phyloP scores from a whole-genome alignment of 139 green algal genomes.

The Dunaliella primolecta region DNA sequence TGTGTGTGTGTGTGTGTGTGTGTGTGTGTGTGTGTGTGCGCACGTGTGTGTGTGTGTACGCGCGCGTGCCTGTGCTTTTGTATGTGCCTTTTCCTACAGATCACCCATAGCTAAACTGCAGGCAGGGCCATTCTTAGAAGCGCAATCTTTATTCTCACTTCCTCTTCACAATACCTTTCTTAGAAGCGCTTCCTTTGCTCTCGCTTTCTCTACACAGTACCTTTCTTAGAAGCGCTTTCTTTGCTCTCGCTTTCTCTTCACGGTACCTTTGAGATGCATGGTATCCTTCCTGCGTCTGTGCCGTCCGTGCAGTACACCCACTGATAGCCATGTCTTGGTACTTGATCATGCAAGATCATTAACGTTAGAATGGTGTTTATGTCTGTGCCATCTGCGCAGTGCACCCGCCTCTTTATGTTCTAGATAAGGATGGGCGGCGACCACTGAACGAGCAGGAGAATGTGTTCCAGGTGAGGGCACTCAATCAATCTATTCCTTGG shows the following conservation, averaged over 20 bases:
- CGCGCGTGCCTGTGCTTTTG: background rate
- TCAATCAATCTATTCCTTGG: background rate
- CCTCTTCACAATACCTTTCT: background rate
- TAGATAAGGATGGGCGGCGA: slow-evolving; percentile 12
- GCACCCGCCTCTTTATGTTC: slow-evolving; percentile 35
- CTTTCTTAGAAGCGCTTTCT: too few species aligned
- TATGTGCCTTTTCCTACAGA: background rate
- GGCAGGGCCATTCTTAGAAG: background rate
- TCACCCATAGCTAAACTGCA: background rate
- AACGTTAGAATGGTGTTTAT: background rate
- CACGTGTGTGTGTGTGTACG: too few species aligned
- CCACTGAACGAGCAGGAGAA: slow-evolving; percentile 37
- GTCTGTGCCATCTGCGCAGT: slow-evolving; percentile 3
- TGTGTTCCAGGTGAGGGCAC: slow-evolving; percentile 28
- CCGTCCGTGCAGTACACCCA: background rate
- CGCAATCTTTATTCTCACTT: background rate
- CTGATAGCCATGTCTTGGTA: background rate
- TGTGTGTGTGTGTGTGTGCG: background rate
- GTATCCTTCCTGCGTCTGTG: background rate
- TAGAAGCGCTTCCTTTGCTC: background rate
- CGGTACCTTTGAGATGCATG: background rate
- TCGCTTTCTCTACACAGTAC: background rate
- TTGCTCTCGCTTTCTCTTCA: background rate
- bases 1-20: background rate
- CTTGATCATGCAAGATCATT: background rate